Evolutionary conservation across 2,329 filamentous ascomycete species (phyloP).

Genomic region (Fusarium mangiferae): DNA sequence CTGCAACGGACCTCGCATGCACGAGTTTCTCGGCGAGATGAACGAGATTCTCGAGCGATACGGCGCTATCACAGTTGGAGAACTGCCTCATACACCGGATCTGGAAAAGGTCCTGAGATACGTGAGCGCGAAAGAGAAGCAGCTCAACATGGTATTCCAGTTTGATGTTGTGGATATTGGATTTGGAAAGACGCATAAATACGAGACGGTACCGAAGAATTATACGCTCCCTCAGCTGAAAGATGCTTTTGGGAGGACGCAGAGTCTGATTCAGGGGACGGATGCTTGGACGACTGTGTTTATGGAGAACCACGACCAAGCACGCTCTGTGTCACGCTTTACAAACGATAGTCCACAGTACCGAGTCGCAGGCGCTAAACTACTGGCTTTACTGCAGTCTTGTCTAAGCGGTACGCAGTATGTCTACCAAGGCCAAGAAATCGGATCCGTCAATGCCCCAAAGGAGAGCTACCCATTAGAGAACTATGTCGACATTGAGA

Average conservation of each 20-base stretch:
- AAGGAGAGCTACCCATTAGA: slow-evolving; percentile 67
- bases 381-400: slow-evolving; percentile 65
- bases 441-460: slow-evolving; percentile 72
- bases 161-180: slow-evolving; percentile 73
- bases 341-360: slow-evolving; percentile 60
- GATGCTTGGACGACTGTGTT: slow-evolving; percentile 73
- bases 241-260: slow-evolving; percentile 58
- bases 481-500: slow-evolving; percentile 61
- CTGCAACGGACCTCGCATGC: slow-evolving; percentile 75
- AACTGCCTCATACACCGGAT: slow-evolving; percentile 72
- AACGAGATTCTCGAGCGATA: slow-evolving; percentile 68
- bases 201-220: slow-evolving; percentile 58
- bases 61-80: slow-evolving; percentile 76
- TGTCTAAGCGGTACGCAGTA: slow-evolving; percentile 70
- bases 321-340: slow-evolving; percentile 66
- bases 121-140: slow-evolving; percentile 65
- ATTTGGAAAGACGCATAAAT: slow-evolving; percentile 60
- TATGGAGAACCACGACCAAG: slow-evolving; percentile 74
- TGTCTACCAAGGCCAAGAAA: slow-evolving; percentile 75
- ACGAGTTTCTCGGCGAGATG: slow-evolving; percentile 76
- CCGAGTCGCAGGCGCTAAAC: slow-evolving; percentile 63
- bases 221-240: slow-evolving; percentile 62
- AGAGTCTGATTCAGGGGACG: slow-evolving; percentile 61
- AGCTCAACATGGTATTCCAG: slow-evolving; percentile 77
- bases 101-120: slow-evolving; percentile 67